phyloP scores from a whole-genome alignment of 768 basidiomycete genomes.

The Phylloporus scabripes region DNA sequence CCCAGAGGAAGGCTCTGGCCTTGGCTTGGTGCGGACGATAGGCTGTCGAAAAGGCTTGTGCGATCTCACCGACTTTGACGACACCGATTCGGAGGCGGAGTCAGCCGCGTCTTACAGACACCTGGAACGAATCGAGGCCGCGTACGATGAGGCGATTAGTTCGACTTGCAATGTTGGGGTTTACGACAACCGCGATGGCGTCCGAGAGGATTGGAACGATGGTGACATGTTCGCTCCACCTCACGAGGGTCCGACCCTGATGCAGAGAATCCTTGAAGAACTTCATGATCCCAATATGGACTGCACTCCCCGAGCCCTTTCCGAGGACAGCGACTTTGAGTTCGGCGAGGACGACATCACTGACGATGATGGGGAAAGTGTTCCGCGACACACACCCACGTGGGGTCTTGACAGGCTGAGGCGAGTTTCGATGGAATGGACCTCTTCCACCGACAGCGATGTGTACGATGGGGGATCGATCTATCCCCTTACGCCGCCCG shows the following conservation, averaged over 20 bases:
- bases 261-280: slow-evolving; percentile 12
- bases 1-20: neutral
- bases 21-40: neutral
- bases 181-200: neutral
- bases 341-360: neutral
- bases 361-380: neutral
- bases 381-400: neutral
- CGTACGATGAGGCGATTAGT: neutral
- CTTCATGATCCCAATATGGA: slow-evolving; percentile 14
- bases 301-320: neutral
- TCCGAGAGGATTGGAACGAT: neutral
- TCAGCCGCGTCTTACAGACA: neutral
- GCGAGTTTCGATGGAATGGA: slow-evolving; percentile 1
- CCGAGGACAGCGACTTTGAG: slow-evolving; percentile 5
- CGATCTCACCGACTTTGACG: neutral
- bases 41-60: neutral
- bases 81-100: neutral
- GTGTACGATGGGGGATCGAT: slow-evolving; percentile 1
- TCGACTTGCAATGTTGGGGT: neutral
- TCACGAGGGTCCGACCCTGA: slow-evolving; percentile 3
- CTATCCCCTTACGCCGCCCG: slow-evolving; percentile 6
- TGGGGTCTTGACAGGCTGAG: neutral
- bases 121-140: neutral
- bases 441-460: neutral
- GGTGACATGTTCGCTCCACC: neutral